Percentiles rank a stretch among this genome's conserved stretches.
phyloP scores from a whole-genome alignment of 2,329 filamentous ascomycete species.

The Hypoxylon sp. region DNA sequence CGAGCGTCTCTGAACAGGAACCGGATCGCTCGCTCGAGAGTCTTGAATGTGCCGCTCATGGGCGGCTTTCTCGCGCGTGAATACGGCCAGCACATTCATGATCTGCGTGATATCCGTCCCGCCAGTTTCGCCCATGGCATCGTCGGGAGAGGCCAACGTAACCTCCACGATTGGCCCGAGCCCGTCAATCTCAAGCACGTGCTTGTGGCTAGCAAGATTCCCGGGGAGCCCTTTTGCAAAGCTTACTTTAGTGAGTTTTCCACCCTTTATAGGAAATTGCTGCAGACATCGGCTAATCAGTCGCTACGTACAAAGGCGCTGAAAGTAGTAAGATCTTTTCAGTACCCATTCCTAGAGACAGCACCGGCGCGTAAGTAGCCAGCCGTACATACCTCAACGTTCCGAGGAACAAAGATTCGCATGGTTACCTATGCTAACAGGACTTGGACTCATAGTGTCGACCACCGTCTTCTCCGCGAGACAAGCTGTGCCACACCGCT shows the following conservation, averaged over 20 bases:
- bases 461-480: background rate
- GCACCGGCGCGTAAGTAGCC: conserved; percentile 55
- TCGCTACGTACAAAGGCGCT: conserved; percentile 49
- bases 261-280: background rate
- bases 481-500: background rate
- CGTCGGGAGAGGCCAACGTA: conserved; percentile 54
- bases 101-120: conserved; percentile 51
- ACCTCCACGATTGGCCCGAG: too few species aligned
- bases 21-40: conserved; percentile 56
- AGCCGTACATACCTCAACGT: background rate
- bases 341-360: conserved; percentile 57
- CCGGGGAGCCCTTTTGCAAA: conserved; percentile 55
- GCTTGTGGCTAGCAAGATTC: conserved; percentile 56
- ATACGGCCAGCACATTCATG: conserved; percentile 46
- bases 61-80: conserved; percentile 55
- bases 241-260: conserved; percentile 59
- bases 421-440: conserved; percentile 14
- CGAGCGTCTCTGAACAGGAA: conserved; percentile 52
- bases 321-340: conserved; percentile 49
- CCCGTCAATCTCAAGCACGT: conserved; percentile 55
- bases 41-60: conserved; percentile 49
- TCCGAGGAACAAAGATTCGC: background rate
- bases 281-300: conserved; percentile 24
- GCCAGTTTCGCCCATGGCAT: conserved; percentile 57
- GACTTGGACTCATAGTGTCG: conserved; percentile 36